Conservation (phyloP, 306 rosid species). For the Lablab purpureus region DNA sequence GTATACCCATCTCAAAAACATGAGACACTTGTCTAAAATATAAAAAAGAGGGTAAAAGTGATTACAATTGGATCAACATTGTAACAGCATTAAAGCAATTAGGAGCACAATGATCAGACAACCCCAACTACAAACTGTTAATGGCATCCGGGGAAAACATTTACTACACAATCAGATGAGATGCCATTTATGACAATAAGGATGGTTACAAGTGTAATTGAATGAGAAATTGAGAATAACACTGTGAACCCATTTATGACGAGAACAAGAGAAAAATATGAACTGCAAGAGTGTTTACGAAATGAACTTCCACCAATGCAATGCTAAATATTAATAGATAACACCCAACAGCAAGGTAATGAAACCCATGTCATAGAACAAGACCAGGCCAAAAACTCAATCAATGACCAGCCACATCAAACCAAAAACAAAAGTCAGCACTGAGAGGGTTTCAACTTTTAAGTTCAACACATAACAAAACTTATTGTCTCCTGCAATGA, state of each 20-base stretch:
- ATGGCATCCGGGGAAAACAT: neutral
- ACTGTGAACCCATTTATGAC: slow-evolving; percentile 2
- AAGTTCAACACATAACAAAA: slow-evolving; percentile 17
- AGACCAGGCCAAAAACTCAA: slow-evolving; percentile 20
- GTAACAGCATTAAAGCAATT: neutral
- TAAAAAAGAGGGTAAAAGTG: neutral
- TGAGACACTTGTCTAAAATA: neutral
- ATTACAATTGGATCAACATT: neutral
- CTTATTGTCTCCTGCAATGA: neutral
- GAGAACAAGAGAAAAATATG: slow-evolving; percentile 13
- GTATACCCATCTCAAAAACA: neutral
- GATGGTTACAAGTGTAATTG: neutral
- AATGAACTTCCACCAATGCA: slow-evolving; percentile 25
- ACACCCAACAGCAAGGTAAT: neutral
- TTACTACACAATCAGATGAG: neutral
- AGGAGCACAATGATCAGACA: neutral
- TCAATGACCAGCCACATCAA: neutral
- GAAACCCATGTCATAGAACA: slow-evolving; percentile 21
- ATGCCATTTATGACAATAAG: no score
- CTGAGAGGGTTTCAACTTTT: neutral
- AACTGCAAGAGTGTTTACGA: neutral
- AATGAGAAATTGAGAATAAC: slow-evolving; percentile 2
- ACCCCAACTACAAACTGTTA: neutral
- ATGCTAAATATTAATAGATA: neutral
- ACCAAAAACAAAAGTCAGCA: slow-evolving; percentile 9